Conservation (phyloP, 1,284 basidiomycete genomes). For the Cerrena zonata region DNA sequence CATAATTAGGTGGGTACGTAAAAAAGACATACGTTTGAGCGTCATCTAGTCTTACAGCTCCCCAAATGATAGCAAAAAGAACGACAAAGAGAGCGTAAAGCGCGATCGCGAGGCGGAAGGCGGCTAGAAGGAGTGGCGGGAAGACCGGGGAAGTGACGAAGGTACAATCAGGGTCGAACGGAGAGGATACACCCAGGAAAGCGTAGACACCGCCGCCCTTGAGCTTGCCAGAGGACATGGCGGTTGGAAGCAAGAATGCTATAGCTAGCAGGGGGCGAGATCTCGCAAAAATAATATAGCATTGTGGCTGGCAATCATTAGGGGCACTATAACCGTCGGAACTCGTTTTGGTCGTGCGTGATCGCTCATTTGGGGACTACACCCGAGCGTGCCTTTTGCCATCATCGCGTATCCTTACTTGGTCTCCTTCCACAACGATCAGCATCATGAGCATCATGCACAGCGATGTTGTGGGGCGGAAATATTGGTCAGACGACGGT, state of each 20-base stretch:
- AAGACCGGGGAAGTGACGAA: slow-evolving; percentile 58
- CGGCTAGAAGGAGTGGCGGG: slow-evolving; percentile 40
- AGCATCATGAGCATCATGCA: not conserved
- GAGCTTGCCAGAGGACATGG: too few relatives aligned
- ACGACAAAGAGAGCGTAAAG: slow-evolving; percentile 47
- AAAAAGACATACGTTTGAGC: slow-evolving; percentile 19
- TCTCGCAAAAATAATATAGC: not conserved
- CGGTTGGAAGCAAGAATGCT: not conserved
- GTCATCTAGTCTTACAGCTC: slow-evolving; percentile 26
- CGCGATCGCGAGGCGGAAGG: slow-evolving; percentile 44
- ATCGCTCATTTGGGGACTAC: not conserved
- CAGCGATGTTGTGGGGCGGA: slow-evolving; percentile 30
- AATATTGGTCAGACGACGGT: slow-evolving; percentile 62
- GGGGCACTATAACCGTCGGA: not conserved
- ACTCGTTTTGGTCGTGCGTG: not conserved
- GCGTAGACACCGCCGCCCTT: slow-evolving; percentile 8
- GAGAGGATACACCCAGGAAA: slow-evolving; percentile 18
- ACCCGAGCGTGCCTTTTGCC: not conserved
- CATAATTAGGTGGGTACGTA: too few relatives aligned
- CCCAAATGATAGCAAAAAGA: slow-evolving; percentile 40
- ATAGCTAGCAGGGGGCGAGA: not conserved
- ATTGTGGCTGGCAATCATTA: not conserved
- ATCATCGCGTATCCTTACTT: not conserved
- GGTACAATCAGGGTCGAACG: slow-evolving; percentile 48
- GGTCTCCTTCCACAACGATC: not conserved